Evolutionary conservation across 805 yeast genomes (phyloP).

Genomic region (Starmerella floricola): DNA sequence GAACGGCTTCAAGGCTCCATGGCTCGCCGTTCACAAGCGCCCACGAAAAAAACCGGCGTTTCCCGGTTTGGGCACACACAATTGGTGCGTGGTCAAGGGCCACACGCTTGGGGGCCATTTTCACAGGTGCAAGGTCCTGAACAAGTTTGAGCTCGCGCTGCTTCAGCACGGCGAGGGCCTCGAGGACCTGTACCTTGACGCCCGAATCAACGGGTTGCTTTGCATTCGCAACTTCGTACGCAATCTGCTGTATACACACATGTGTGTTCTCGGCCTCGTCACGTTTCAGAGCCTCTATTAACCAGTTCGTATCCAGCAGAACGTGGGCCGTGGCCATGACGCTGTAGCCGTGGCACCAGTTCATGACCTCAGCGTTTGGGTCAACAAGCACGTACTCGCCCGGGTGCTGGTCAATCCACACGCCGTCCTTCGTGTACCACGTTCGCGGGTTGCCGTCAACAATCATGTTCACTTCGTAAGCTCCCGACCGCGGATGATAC

Average conservation of each 20-base stretch:
- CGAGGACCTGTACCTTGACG: neutral
- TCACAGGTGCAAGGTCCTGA: neutral
- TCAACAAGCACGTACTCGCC: slow-evolving; percentile 11
- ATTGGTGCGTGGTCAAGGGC: neutral
- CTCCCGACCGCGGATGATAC: neutral
- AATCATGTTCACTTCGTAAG: slow-evolving; percentile 2
- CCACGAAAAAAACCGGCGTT: slow-evolving; percentile 2
- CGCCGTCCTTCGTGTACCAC: slow-evolving; percentile 6
- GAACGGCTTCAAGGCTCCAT: slow-evolving; percentile 1
- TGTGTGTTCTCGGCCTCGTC: slow-evolving; percentile 27
- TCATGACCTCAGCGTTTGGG: neutral
- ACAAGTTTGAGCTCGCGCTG: neutral
- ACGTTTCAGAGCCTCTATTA: neutral
- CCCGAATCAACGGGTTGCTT: neutral
- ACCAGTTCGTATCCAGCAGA: slow-evolving; percentile 5
- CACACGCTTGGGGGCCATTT: neutral
- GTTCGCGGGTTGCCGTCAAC: slow-evolving; percentile 12
- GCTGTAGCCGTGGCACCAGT: slow-evolving; percentile 15
- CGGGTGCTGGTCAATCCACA: slow-evolving; percentile 9
- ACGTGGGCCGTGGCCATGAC: neutral
- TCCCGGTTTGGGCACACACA: neutral
- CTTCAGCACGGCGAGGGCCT: neutral
- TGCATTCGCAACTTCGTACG: slow-evolving; percentile 29
- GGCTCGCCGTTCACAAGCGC: slow-evolving; percentile 1
- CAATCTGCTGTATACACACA: slow-evolving; percentile 54